Evolutionary conservation across 768 basidiomycete genomes (phyloP).

Genomic region (Agrocybe chaxingu): DNA sequence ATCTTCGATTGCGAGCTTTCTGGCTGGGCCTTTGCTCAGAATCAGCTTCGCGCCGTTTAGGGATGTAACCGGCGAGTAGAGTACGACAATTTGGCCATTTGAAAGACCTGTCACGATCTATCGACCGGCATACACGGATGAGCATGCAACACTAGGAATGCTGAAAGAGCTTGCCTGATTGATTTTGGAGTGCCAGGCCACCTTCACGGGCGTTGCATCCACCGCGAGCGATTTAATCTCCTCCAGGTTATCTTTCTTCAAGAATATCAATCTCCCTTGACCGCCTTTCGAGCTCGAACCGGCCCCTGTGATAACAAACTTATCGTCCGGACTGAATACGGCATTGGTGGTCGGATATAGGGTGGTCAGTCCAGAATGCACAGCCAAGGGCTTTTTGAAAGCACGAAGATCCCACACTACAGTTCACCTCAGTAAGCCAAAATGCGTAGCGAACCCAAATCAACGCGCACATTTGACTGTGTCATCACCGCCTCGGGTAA

Average conservation of each 20-base stretch:
- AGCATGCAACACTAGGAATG: slow-evolving; percentile 14
- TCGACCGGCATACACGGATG: slow-evolving; percentile 16
- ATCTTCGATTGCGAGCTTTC: slow-evolving; percentile 82
- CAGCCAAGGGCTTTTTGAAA: slow-evolving; percentile 84
- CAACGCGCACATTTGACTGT: slow-evolving; percentile 84
- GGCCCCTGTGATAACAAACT: slow-evolving; percentile 80
- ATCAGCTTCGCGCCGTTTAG: slow-evolving; percentile 90
- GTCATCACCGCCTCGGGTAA: slow-evolving; percentile 92
- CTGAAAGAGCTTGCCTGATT: slow-evolving; percentile 70
- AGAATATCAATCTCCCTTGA: slow-evolving; percentile 68
- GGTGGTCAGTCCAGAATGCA: slow-evolving; percentile 61
- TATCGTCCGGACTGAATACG: slow-evolving; percentile 93
- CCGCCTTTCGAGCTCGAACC: slow-evolving; percentile 66
- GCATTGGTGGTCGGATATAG: slow-evolving; percentile 93
- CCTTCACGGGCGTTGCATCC: slow-evolving; percentile 81
- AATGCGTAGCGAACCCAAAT: slow-evolving; percentile 9
- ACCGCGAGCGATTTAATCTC: slow-evolving; percentile 65
- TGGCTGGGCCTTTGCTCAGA: slow-evolving; percentile 80
- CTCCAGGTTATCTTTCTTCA: slow-evolving; percentile 68
- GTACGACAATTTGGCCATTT: slow-evolving; percentile 81
- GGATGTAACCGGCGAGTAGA: slow-evolving; percentile 91
- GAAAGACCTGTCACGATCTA: slow-evolving; percentile 89
- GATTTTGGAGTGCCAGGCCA: slow-evolving; percentile 95
- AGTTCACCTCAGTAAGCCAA: slow-evolving; percentile 4
- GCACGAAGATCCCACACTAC: slow-evolving; percentile 93